Evolutionary conservation across 2,329 filamentous ascomycete genomes (phyloP).

Genomic region (Emmonsia crescens): DNA sequence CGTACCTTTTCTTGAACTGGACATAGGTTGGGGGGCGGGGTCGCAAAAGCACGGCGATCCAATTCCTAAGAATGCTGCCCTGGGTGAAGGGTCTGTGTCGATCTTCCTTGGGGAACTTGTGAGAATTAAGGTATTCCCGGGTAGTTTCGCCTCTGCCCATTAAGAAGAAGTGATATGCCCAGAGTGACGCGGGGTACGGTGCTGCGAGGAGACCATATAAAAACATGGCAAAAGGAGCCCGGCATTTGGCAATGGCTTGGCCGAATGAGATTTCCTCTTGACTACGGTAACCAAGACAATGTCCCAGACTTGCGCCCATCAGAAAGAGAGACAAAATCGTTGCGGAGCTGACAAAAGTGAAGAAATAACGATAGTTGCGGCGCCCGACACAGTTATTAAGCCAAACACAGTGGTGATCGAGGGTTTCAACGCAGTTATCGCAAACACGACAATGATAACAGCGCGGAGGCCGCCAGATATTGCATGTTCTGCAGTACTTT

Average conservation of each 20-base stretch:
- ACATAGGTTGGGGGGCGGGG: slow-evolving; percentile 83
- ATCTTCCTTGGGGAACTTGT: slow-evolving; percentile 89
- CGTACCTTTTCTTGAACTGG: slow-evolving; percentile 67
- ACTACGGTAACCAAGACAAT: slow-evolving; percentile 62
- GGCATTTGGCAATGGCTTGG: slow-evolving; percentile 56
- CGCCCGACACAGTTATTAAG: slow-evolving; percentile 96
- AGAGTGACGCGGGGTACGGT: slow-evolving; percentile 72
- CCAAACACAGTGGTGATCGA: slow-evolving; percentile 98
- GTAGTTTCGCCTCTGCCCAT: slow-evolving; percentile 89
- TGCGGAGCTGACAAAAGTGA: slow-evolving; percentile 73
- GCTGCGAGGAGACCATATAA: slow-evolving; percentile 67
- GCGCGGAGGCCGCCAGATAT: slow-evolving; percentile 91
- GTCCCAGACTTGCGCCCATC: slow-evolving; percentile 64
- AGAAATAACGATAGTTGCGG: slow-evolving; percentile 97
- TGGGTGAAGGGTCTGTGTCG: slow-evolving; percentile 85
- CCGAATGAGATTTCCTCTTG: slow-evolving; percentile 57
- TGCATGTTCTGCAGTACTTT: slow-evolving; percentile 96
- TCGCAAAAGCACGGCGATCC: slow-evolving; percentile 67
- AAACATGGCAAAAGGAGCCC: slow-evolving; percentile 77
- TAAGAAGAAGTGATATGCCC: slow-evolving; percentile 82
- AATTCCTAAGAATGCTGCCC: slow-evolving; percentile 63
- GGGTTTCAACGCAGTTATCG: slow-evolving; percentile 93
- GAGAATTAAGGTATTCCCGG: slow-evolving; percentile 86
- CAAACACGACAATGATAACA: slow-evolving; percentile 94
- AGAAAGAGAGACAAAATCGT: slow-evolving; percentile 68